Percentiles rank a stretch among this genome's conserved stretches.
Conservation (phyloP, 2,329 filamentous ascomycete species). For the Apiospora koreana region DNA sequence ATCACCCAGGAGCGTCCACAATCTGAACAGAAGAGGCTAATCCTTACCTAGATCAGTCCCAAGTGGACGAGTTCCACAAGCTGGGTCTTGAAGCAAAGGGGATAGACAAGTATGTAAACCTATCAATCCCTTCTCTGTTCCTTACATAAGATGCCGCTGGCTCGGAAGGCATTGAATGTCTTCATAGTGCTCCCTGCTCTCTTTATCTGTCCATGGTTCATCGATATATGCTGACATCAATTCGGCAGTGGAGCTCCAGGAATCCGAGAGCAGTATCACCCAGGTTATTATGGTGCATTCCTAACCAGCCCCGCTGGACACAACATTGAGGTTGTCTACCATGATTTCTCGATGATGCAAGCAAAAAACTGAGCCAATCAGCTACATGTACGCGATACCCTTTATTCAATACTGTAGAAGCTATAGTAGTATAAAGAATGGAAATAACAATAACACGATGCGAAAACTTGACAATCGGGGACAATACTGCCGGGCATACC, state of each 20-base stretch:
- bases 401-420: not conserved
- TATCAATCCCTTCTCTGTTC: not conserved
- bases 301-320: conserved; percentile 7
- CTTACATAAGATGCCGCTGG: not conserved
- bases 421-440: not conserved
- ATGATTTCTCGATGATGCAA: not conserved
- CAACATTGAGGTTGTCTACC: conserved; percentile 8
- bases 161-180: too few relatives aligned
- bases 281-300: conserved; percentile 9
- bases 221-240: not conserved
- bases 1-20: not conserved
- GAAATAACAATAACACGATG: too few relatives aligned
- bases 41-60: not conserved
- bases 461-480: too few relatives aligned
- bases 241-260: not conserved
- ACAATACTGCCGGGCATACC: not conserved
- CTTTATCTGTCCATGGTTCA: too few relatives aligned
- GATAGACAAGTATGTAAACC: not conserved
- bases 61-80: conserved; percentile 12
- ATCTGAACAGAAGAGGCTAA: not conserved
- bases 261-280: conserved; percentile 7
- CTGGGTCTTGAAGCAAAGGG: not conserved
- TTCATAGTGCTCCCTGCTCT: too few relatives aligned
- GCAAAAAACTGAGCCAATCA: not conserved
- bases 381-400: not conserved